phyloP scores from a whole-genome alignment of 257 asterid species.

The Solanum infundibuliforme region DNA sequence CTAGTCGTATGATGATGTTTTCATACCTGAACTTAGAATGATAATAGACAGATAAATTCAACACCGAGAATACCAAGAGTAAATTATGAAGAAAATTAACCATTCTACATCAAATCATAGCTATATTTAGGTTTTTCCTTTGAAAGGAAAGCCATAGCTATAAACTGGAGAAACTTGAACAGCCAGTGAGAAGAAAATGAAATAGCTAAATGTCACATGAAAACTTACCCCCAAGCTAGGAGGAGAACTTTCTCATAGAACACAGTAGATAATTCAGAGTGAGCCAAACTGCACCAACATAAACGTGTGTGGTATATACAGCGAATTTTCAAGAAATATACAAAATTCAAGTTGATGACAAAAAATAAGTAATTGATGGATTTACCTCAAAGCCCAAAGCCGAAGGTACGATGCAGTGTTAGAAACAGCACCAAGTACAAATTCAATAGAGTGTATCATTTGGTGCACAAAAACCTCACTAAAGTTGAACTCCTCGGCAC shows the following conservation, averaged over 20 bases:
- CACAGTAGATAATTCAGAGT: constrained; percentile 84
- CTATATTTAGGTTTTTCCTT: not conserved
- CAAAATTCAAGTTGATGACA: not conserved
- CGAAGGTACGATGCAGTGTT: constrained; percentile 93
- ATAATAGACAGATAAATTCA: not conserved
- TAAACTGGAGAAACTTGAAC: not conserved
- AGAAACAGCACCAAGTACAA: constrained; percentile 91
- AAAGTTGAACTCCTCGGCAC: constrained; percentile 60
- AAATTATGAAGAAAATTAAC: not conserved
- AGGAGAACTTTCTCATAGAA: constrained; percentile 88
- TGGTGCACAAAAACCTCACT: constrained; percentile 95
- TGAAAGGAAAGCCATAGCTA: not conserved
- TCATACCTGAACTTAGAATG: constrained; percentile 48
- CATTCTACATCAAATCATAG: not conserved
- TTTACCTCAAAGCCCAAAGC: constrained; percentile 88
- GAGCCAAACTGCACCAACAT: constrained; percentile 63
- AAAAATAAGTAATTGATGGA: not conserved
- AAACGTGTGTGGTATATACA: not conserved
- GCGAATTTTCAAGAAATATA: not conserved
- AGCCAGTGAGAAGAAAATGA: not conserved
- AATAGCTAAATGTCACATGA: not conserved
- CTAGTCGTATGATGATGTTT: constrained; percentile 53
- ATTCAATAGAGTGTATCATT: constrained; percentile 89
- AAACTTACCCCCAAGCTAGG: constrained; percentile 83
- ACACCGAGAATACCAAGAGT: not conserved